Base-by-base conservation (phyloP, 805 yeast genomes). In the Kodamaea kaohsiungensis region DNA sequence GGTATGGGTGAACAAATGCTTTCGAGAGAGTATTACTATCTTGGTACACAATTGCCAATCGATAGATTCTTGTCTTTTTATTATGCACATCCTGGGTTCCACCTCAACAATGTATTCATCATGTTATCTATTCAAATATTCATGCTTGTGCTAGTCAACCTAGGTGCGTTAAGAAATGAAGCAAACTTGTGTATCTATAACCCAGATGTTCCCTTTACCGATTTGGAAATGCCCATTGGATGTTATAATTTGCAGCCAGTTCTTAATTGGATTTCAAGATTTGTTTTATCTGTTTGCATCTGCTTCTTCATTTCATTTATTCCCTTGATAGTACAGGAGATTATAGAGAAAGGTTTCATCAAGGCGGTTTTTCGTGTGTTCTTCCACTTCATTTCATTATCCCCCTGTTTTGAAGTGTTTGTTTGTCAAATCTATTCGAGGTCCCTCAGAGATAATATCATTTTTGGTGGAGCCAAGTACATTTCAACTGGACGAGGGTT, bases 1-100 rank as follows among this genome's bases (percentile, higher is more conserved):
- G 98, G 98, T 49, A 93, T 93, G 98, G 98, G 98, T 7, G 98
- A 93, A 67, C 98, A 93, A 69, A 81, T 92, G 69, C 72, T 93
- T 35, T 90, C 97, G 5, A 80, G 98, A 64, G 98, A 93, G 65
- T 91, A 92, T 70, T 93, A 87, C 68, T 91, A 89, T 69, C 70
- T 93, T 56, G 98, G 98, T 1, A 90, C 97, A 1, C 90, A 86
- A 61, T 75, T 93, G 52, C 96, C 97, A 2, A 78, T 92, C 45
- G 98, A 93, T 67, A 73, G 97, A 48, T 92, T 93, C 72, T 71
- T 93, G 51, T 90, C 98, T 0, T 93, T 93, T 71, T 93, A 89
- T 70, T 93, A 93, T 72, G 98, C 98, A 0, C 98, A 93, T 69
- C 93, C 97, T 9, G 98, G 98, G 5, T 93, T 93, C 75, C 98